Evolutionary conservation across 345 rosid species (phyloP).

Genomic region (Linum tenue): DNA sequence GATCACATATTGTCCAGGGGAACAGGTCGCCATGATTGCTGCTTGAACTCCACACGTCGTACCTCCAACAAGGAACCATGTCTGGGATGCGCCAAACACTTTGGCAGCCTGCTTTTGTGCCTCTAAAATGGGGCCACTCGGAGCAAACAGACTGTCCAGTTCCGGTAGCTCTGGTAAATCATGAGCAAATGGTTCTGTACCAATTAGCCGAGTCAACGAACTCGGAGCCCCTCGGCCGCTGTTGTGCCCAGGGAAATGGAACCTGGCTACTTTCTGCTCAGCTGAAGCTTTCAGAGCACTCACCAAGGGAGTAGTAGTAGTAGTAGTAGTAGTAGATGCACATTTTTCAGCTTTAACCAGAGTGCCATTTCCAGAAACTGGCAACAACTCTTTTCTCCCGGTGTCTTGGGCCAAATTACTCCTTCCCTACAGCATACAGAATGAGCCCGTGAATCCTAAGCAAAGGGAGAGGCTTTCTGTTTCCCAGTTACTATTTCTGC

Average conservation of each 20-base stretch:
- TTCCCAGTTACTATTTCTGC: background rate
- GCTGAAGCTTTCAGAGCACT: constrained; percentile 43
- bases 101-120: constrained; percentile 46
- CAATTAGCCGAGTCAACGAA: constrained; percentile 38
- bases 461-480: background rate
- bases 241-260: constrained; percentile 66
- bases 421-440: background rate
- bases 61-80: constrained; percentile 66
- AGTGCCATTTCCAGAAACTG: too few relatives aligned
- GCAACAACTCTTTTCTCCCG: too few relatives aligned
- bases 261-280: constrained; percentile 35
- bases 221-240: constrained; percentile 54
- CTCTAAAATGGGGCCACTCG: constrained; percentile 51
- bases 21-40: constrained; percentile 50
- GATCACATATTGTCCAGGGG: constrained; percentile 44
- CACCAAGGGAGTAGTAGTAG: constrained; percentile 31
- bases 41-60: constrained; percentile 59
- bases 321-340: background rate
- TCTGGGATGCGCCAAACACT: constrained; percentile 47
- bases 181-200: constrained; percentile 36
- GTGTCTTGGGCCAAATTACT: background rate
- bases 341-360: background rate
- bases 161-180: constrained; percentile 60
- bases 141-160: constrained; percentile 47
- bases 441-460: background rate